These are phyloP conservation scores for Phyllosticta ampelicida DNA, from an alignment of 2,329 filamentous ascomycete genomes.

Conservation along the genomic window DNA sequence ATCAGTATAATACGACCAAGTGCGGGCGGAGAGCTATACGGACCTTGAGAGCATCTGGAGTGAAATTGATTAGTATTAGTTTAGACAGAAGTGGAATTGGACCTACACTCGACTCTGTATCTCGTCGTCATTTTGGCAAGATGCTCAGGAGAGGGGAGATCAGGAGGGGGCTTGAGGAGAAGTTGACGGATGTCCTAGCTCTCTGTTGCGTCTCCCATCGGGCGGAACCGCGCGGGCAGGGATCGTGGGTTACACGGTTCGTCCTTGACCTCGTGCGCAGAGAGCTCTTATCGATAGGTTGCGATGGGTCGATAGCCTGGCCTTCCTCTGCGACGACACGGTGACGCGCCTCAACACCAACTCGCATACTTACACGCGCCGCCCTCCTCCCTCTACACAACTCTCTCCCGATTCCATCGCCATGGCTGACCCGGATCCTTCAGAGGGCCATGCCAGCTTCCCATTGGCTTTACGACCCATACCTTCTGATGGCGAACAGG, in stretches of 20 bases:
- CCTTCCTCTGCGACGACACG: not conserved
- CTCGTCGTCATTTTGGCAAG: conserved; percentile 29
- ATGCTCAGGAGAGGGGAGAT: not conserved
- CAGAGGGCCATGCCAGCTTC: conserved; percentile 18
- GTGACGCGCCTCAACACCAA: conserved; percentile 1
- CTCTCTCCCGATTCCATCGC: not conserved
- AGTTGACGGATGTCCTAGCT: not conserved
- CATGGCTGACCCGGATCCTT: conserved; percentile 15
- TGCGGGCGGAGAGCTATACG: conserved; percentile 14
- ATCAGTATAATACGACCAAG: not conserved
- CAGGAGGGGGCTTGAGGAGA: conserved; percentile 2
- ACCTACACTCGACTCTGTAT: conserved; percentile 32
- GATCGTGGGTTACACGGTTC: not conserved
- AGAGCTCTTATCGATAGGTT: conserved; percentile 6
- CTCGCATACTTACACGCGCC: not conserved
- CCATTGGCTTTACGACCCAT: conserved; percentile 52
- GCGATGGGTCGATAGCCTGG: not conserved
- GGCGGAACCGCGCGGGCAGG: conserved; percentile 1
- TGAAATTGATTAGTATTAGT: conserved; percentile 2
- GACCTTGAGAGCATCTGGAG: conserved; percentile 55
- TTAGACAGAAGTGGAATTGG: not conserved
- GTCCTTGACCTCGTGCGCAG: not conserved
- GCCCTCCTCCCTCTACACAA: not conserved
- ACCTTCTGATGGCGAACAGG: conserved; percentile 42
- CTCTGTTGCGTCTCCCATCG: conserved; percentile 4